Evolutionary conservation across 768 basidiomycete genomes (phyloP), one percentile per base, ranked within the genome.

Genomic region (Tylopilus balloui): DNA sequence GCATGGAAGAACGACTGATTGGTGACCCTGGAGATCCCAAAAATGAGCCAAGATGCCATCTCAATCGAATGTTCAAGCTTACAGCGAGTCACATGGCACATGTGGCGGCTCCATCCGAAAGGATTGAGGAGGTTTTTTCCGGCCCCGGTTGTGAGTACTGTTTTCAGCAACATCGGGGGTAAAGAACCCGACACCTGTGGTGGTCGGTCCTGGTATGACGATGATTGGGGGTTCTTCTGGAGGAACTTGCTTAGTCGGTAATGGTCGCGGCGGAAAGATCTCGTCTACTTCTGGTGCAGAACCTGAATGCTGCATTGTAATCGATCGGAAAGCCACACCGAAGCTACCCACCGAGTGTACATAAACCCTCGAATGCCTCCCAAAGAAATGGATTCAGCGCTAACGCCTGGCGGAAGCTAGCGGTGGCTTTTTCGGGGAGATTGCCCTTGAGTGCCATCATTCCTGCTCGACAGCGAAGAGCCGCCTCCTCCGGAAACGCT

Each of bases 321-420:
- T 48, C 43, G 6, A 19, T 28, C 24, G 40, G 24, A 53, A 32
- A 47, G 49, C 29, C 52, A 44, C n/a, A 34, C n/a, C 20, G 40
- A 51, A 46, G 31, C 43, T 48, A 52, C 74, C 44, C 59, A 87
- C 93, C 92, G 38, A 90, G 69, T 25, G 77, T 69, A 64, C 92
- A 95, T 28, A 96, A 67, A 0, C 89, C 92, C 61, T 92, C 89
- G 59, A 92, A 88, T 5, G 92, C 92, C 65, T 96, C 92, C 92
- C 92, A 95, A 46, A 93, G 69, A 64, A 89, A 78, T 27, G 90
- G 88, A 62, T 91, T 84, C 40, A 83, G 64, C 13, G 73, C 65
- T 52, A 96, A 73, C 23, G 91, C 87, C 50, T 83, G 78, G 39
- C 76, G 75, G 66, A 86, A 94, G 61, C 82, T 84, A 46, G 69